A percentile compares a stretch with the other conserved stretches of the same genome.
Evolutionary conservation across 139 green algal species (phyloP).

Genomic region (Spirogloea muscicola): DNA sequence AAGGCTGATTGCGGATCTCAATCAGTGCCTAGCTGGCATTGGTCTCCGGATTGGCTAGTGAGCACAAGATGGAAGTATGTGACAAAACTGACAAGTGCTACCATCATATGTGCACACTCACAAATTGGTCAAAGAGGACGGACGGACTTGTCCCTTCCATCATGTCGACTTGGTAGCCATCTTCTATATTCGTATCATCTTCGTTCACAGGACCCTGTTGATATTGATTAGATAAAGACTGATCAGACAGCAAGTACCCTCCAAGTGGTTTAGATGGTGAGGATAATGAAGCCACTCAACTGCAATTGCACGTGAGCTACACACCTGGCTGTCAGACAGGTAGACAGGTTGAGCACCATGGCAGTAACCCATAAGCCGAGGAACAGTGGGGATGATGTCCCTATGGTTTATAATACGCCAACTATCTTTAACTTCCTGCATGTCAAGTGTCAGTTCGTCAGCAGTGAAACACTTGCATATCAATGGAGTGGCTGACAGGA

Average conservation of each 20-base stretch:
- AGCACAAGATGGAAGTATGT: too few species aligned
- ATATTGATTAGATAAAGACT: too few species aligned
- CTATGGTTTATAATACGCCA: conserved; percentile 47
- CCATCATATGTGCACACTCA: too few species aligned
- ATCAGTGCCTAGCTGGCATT: too few species aligned
- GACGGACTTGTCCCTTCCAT: background rate
- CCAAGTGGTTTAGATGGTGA: too few species aligned
- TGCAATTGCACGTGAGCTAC: background rate
- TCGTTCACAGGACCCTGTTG: background rate
- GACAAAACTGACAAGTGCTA: too few species aligned
- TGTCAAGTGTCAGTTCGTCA: background rate
- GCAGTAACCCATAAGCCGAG: conserved; percentile 51
- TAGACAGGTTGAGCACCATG: conserved; percentile 45
- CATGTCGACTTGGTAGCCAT: background rate
- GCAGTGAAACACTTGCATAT: background rate
- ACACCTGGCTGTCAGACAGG: conserved; percentile 11
- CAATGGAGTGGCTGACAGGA: background rate
- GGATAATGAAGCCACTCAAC: background rate
- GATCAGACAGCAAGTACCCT: too few species aligned
- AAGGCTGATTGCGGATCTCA: too few species aligned
- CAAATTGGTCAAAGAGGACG: conserved; percentile 1
- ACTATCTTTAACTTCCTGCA: conserved; percentile 34
- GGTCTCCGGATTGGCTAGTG: too few species aligned
- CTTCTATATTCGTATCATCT: background rate
- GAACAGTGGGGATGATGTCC: conserved; percentile 51